Percentiles rank a stretch among this genome's conserved stretches.
Conservation (phyloP, 768 basidiomycete species). For the Panus rudis region DNA sequence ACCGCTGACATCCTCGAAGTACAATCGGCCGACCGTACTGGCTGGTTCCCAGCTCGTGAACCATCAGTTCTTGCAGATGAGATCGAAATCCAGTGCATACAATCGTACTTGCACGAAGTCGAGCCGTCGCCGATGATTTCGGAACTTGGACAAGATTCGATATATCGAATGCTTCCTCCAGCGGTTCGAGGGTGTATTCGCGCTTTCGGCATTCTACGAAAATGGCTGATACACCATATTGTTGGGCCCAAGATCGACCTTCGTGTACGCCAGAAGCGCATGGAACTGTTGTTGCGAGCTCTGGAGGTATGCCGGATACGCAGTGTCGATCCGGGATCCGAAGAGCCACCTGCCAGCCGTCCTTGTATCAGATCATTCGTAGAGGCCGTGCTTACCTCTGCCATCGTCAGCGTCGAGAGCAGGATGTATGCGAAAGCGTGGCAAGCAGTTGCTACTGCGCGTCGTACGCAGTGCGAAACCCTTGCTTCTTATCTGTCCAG, state of each 20-base stretch:
- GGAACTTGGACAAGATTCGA: slow-evolving; percentile 58
- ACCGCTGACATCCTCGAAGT: slow-evolving; percentile 76
- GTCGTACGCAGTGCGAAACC: slow-evolving; percentile 58
- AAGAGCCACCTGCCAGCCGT: slow-evolving; percentile 39
- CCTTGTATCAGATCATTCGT: slow-evolving; percentile 75
- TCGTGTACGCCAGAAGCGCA: slow-evolving; percentile 56
- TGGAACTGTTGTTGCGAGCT: slow-evolving; percentile 65
- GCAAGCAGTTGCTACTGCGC: slow-evolving; percentile 60
- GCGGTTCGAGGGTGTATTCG: slow-evolving; percentile 70
- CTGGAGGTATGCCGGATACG: slow-evolving; percentile 70
- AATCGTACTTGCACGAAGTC: slow-evolving; percentile 64
- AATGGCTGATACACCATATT: slow-evolving; percentile 71
- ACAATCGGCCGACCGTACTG: slow-evolving; percentile 70
- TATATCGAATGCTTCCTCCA: slow-evolving; percentile 72
- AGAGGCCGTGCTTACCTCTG: slow-evolving; percentile 70
- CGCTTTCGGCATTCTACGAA: slow-evolving; percentile 68
- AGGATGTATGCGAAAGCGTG: slow-evolving; percentile 74
- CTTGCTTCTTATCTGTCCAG: slow-evolving; percentile 48
- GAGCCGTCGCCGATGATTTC: slow-evolving; percentile 68
- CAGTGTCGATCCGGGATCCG: slow-evolving; percentile 35
- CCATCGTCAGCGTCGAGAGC: slow-evolving; percentile 71
- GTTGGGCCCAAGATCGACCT: slow-evolving; percentile 58
- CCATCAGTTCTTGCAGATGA: slow-evolving; percentile 45
- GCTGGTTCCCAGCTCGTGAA: slow-evolving; percentile 71
- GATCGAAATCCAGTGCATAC: slow-evolving; percentile 75